phyloP scores from a whole-genome alignment of 495 filamentous ascomycete species.

The Penicillium daleae region DNA sequence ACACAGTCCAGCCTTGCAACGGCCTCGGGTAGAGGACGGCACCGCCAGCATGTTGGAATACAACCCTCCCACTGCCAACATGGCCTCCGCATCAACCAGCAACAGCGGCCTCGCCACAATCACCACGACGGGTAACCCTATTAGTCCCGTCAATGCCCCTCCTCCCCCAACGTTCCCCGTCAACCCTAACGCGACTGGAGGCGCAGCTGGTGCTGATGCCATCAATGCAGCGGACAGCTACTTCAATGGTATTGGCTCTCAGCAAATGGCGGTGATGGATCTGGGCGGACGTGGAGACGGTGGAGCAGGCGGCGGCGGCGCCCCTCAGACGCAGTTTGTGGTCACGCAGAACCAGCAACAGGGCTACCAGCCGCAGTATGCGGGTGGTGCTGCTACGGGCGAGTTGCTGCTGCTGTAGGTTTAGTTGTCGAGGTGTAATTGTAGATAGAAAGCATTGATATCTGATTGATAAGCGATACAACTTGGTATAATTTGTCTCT shows the following conservation, averaged over 20 bases:
- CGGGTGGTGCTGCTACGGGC: constrained; percentile 51
- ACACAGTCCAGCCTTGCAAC: constrained; percentile 85
- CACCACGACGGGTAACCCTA: constrained; percentile 30
- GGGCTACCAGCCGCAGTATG: constrained; percentile 55
- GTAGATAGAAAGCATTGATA: constrained; percentile 20
- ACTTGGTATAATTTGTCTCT: too few species aligned
- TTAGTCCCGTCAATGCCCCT: constrained; percentile 25
- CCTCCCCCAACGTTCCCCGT: constrained; percentile 27
- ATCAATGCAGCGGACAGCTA: constrained; percentile 84
- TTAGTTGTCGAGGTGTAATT: constrained; percentile 26
- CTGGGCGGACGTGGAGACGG: constrained; percentile 54
- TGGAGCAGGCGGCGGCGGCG: constrained; percentile 42
- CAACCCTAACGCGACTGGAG: constrained; percentile 28
- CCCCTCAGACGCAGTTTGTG: constrained; percentile 51
- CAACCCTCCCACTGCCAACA: constrained; percentile 29
- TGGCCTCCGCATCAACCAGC: constrained; percentile 28
- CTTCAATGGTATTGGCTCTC: constrained; percentile 72
- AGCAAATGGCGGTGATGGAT: constrained; percentile 71
- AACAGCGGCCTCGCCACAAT: constrained; percentile 33
- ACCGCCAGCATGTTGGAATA: constrained; percentile 37
- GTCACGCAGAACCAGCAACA: constrained; percentile 59
- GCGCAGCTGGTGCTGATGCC: constrained; percentile 48
- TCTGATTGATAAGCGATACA: not conserved
- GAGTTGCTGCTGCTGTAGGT: constrained; percentile 52
- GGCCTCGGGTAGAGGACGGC: constrained; percentile 56